A percentile compares a stretch with the other conserved stretches of the same genome.
phyloP scores from a whole-genome alignment of 2,329 filamentous ascomycete genomes.

The Nemania sp. region DNA sequence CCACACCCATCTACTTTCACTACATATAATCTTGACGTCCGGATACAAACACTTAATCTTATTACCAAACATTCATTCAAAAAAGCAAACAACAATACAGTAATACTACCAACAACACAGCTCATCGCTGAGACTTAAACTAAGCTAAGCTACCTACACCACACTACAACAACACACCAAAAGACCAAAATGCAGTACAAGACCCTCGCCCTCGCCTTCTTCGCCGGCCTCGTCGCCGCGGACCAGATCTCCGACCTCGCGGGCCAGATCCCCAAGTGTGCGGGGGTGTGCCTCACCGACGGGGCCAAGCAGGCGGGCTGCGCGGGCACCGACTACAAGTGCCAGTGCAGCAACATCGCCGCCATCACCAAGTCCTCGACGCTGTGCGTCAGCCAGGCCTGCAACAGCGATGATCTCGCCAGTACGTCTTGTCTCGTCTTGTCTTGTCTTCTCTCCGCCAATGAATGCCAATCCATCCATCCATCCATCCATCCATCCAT shows the following conservation, averaged over 20 bases:
- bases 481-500: neutral
- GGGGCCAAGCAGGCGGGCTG: constrained; percentile 42
- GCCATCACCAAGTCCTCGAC: constrained; percentile 41
- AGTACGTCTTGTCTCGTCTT: constrained; percentile 35
- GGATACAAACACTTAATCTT: too few species aligned
- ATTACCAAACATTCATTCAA: too few species aligned
- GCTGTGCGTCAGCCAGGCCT: constrained; percentile 43
- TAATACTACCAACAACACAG: too few species aligned
- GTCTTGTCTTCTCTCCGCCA: neutral
- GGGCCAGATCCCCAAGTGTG: constrained; percentile 44
- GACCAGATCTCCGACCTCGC: constrained; percentile 34
- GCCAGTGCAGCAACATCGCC: constrained; percentile 44
- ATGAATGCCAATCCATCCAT: neutral
- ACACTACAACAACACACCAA: neutral
- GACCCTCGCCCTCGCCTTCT: constrained; percentile 32
- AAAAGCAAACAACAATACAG: too few species aligned
- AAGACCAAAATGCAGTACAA: constrained; percentile 39
- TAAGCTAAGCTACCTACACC: neutral
- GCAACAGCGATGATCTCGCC: constrained; percentile 41
- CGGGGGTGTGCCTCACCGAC: constrained; percentile 42
- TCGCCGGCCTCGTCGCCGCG: constrained; percentile 32
- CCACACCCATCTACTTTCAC: too few species aligned
- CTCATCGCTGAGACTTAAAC: too few species aligned
- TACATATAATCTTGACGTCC: too few species aligned
- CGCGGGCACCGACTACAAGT: constrained; percentile 40